Evolutionary conservation across 441 rosid species (phyloP).

Genomic region (Populus hybrid): DNA sequence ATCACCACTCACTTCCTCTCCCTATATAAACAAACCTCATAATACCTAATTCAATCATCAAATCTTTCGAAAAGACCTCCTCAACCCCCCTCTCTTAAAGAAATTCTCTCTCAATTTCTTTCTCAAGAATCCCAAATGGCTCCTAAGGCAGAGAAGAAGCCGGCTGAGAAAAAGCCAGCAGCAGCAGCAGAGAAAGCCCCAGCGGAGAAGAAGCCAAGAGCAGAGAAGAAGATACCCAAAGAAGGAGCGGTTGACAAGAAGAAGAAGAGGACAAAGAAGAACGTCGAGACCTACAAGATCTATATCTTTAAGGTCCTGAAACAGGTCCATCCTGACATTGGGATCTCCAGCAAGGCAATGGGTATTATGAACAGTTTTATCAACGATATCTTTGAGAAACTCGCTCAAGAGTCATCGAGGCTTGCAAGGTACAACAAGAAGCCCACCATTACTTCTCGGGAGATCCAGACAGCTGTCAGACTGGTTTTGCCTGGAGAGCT

Average conservation of each 20-base stretch:
- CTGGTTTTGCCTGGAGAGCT: constrained; percentile 20
- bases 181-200: constrained; percentile 16
- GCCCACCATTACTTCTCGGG: constrained; percentile 21
- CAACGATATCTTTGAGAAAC: constrained; percentile 27
- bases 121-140: constrained; percentile 11
- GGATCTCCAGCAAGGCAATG: constrained; percentile 31
- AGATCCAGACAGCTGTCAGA: constrained; percentile 24
- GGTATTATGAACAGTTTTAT: constrained; percentile 31
- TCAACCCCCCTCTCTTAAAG: not conserved
- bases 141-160: constrained; percentile 24
- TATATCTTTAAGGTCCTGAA: constrained; percentile 30
- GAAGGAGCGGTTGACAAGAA: constrained; percentile 22
- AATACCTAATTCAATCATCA: rapidly evolving
- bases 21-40: constrained; percentile 8
- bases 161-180: constrained; percentile 20
- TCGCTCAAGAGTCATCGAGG: constrained; percentile 22
- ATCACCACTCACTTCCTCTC: not conserved
- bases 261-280: constrained; percentile 26
- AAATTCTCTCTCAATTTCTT: not conserved
- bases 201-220: constrained; percentile 22
- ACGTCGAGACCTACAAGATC: constrained; percentile 27
- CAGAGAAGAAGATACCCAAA: constrained; percentile 26
- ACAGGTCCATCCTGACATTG: constrained; percentile 31
- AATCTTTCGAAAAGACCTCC: not conserved
- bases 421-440: constrained; percentile 28